These are phyloP conservation scores for Cryptosporidium xiaoi DNA, from an alignment of 169 alveolate genomes.

Conservation along the genomic window DNA sequence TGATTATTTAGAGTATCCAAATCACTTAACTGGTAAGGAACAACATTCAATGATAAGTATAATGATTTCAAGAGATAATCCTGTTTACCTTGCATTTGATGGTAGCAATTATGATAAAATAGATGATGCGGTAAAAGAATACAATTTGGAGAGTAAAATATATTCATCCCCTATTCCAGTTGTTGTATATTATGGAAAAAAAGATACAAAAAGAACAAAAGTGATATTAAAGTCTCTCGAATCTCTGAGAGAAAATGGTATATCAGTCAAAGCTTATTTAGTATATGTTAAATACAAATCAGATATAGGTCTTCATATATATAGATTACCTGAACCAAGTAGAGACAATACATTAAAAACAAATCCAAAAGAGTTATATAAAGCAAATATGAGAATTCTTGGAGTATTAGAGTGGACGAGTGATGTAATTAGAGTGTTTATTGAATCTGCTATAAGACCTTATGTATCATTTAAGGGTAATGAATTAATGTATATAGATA, in stretches of 20 bases:
- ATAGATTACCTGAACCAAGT: slow-evolving; percentile 49
- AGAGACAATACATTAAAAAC: not conserved
- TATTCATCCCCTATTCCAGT: slow-evolving; percentile 14
- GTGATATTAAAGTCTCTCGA: not conserved
- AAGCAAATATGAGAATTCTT: slow-evolving; percentile 18
- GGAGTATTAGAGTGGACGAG: slow-evolving; percentile 53
- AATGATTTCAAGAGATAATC: slow-evolving; percentile 18
- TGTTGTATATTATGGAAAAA: slow-evolving; percentile 53
- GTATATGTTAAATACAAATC: slow-evolving; percentile 59
- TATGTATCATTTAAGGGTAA: slow-evolving; percentile 51
- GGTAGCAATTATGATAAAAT: slow-evolving; percentile 5
- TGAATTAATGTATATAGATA: slow-evolving; percentile 35
- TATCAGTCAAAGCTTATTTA: slow-evolving; percentile 25
- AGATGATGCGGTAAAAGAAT: slow-evolving; percentile 40
- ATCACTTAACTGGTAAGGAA: slow-evolving; percentile 7
- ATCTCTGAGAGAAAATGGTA: slow-evolving; percentile 5
- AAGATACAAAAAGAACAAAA: slow-evolving; percentile 50
- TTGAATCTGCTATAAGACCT: slow-evolving; percentile 48
- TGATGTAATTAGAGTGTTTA: not conserved
- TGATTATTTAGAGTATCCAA: slow-evolving; percentile 18
- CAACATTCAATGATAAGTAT: slow-evolving; percentile 31
- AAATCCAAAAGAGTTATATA: slow-evolving; percentile 19
- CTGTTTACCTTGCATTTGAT: slow-evolving; percentile 8
- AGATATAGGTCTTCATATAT: slow-evolving; percentile 58
- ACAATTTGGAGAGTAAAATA: slow-evolving; percentile 12